phyloP scores from a whole-genome alignment of 768 basidiomycete species.

The Mycena vitilis region DNA sequence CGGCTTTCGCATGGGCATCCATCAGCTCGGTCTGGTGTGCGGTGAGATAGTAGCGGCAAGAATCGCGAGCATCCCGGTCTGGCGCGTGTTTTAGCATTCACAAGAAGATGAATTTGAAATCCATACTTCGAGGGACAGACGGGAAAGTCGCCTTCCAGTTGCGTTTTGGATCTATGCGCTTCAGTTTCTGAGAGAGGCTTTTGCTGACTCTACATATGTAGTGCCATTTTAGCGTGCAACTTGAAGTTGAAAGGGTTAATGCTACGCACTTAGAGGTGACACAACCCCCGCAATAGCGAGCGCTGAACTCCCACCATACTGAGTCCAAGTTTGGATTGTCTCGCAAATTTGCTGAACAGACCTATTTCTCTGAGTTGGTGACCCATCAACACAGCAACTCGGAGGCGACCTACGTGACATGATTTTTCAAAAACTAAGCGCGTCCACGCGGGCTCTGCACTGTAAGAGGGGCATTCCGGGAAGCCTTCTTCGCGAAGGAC shows the following conservation, averaged over 20 bases:
- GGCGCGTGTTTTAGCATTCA: neutral
- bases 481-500: conserved; percentile 7
- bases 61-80: neutral
- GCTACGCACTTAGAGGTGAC: conserved; percentile 10
- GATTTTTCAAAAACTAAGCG: conserved; percentile 25
- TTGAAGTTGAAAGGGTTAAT: neutral
- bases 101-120: neutral
- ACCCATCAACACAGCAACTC: neutral
- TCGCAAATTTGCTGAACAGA: conserved; percentile 13
- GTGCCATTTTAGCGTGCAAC: too few species aligned
- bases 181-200: conserved; percentile 3
- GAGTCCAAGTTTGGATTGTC: conserved; percentile 12
- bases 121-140: conserved; percentile 14
- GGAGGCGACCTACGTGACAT: conserved; percentile 18
- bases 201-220: neutral
- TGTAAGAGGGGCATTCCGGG: conserved; percentile 21
- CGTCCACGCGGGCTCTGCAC: conserved; percentile 22
- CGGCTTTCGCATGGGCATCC: conserved; percentile 1
- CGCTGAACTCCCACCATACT: conserved; percentile 28
- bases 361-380: neutral
- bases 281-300: conserved; percentile 19
- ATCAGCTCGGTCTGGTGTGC: conserved; percentile 21
- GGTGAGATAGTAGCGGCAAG: conserved; percentile 8
- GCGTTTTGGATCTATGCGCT: conserved; percentile 22
- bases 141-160: conserved; percentile 5